Conservation (phyloP, 192 early-diverging fungal species). For the Pilobolus umbonatus region DNA sequence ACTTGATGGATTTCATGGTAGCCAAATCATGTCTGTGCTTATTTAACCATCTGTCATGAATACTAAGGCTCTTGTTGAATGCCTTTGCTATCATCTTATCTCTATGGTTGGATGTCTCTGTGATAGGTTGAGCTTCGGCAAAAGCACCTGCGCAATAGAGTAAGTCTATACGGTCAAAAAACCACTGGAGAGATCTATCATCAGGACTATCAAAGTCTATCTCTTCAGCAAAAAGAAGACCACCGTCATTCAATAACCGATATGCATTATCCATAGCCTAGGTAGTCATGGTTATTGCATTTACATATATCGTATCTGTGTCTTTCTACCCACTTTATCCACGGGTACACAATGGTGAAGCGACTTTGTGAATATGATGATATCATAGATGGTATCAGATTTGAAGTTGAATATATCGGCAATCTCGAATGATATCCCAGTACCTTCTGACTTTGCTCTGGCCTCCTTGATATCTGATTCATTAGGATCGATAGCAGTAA, state of each 20-base stretch:
- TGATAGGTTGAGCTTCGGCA: too few relatives aligned
- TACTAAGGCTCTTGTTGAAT: neutral
- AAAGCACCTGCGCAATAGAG: neutral
- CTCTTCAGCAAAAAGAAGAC: slow-evolving; percentile 11
- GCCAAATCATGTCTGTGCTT: neutral
- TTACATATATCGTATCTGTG: neutral
- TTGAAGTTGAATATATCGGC: slow-evolving; percentile 12
- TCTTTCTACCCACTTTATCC: slow-evolving; percentile 1
- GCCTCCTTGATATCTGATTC: neutral
- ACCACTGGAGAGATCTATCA: neutral
- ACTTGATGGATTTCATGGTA: neutral
- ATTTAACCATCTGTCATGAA: neutral
- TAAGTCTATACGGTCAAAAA: slow-evolving; percentile 16
- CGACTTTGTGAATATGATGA: slow-evolving; percentile 20
- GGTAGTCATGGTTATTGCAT: neutral
- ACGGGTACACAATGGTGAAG: slow-evolving; percentile 17
- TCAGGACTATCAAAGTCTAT: neutral
- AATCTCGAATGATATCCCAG: neutral
- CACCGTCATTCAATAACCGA: neutral
- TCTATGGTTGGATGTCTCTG: neutral
- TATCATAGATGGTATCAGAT: slow-evolving; percentile 1
- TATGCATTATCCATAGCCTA: slow-evolving; percentile 9
- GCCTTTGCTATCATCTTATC: neutral
- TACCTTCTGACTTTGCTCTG: neutral
- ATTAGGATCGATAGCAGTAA: slow-evolving; percentile 10